Evolutionary conservation across 1,284 basidiomycete genomes (phyloP).

Genomic region (Microstroma glucosiphilum): DNA sequence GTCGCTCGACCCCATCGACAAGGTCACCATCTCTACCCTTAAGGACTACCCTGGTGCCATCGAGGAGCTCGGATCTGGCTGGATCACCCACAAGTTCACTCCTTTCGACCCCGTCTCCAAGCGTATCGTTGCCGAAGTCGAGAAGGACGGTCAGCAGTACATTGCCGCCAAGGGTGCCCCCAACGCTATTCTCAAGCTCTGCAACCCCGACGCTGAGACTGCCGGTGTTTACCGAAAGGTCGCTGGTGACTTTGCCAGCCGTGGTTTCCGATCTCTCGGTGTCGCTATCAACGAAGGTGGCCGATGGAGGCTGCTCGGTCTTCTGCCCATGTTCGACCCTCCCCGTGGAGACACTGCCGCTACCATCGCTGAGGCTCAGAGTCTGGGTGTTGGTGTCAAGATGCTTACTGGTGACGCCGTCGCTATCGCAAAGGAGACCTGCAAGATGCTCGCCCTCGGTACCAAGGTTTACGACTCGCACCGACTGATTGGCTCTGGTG

Average conservation of each 20-base stretch:
- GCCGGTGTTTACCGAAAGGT: conserved; percentile 54
- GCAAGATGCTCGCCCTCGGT: conserved; percentile 55
- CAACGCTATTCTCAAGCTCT: conserved; percentile 58
- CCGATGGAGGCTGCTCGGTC: conserved; percentile 56
- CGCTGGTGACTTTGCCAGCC: conserved; percentile 55
- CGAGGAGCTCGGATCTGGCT: conserved; percentile 56
- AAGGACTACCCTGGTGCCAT: conserved; percentile 58
- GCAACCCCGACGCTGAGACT: conserved; percentile 52
- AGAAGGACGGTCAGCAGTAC: conserved; percentile 56
- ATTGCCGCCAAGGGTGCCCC: conserved; percentile 59
- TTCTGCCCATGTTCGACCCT: conserved; percentile 57
- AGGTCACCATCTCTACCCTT: conserved; percentile 57
- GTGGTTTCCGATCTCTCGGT: conserved; percentile 59
- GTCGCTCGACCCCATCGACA: conserved; percentile 59
- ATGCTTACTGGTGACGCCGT: conserved; percentile 61
- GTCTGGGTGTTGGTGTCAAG: conserved; percentile 58
- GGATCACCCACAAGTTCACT: conserved; percentile 58
- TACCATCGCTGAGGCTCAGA: conserved; percentile 57
- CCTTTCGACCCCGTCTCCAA: conserved; percentile 61
- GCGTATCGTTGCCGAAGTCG: conserved; percentile 59
- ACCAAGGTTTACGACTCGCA: conserved; percentile 60
- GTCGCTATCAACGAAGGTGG: conserved; percentile 57
- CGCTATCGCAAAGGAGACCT: conserved; percentile 59
- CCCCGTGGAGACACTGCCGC: conserved; percentile 57
- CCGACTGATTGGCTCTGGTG: conserved; percentile 56